Base-by-base conservation (phyloP, 2,329 filamentous ascomycete species). In the Ascochyta pisi region DNA sequence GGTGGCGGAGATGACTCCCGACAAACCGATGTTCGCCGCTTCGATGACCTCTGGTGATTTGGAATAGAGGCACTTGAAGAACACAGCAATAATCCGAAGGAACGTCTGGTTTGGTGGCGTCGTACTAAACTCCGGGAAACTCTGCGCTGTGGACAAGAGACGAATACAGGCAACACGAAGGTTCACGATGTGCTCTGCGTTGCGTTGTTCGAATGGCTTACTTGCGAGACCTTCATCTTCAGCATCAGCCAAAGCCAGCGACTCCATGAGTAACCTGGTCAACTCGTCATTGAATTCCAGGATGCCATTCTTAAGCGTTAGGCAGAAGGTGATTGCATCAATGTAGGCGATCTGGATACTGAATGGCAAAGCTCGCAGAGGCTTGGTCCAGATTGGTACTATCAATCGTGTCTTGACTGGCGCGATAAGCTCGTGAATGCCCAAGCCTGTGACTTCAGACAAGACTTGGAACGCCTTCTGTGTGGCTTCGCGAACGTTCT, bases 331-430 rank as follows among this genome's bases (percentile, higher is more conserved):
- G 71, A 99, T 92, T 1, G 95, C 95, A 73, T 99, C 96, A 65
- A 99, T 97, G 71, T 96, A 98, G 4, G 95, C 96, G 64, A 99
- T 99, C 78, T 99, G 96, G 3, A 92, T 94, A 5, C 91, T 84
- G 71, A 99, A 99, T 0, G 95, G 95, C 58, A 99, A 80, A 0
- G 95, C 96, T 58, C 95, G 86, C 19, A 99, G 78, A 13, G 95
- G 95, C 74, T 99, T 99, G 64, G 91, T 91, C 79, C 95, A 99
- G 43, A 99, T 97, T 0, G 93, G 92, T 57, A 88, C 84, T n/a
- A 98, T 81, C 33, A 98, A 84, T 29, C 92, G 85, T 56, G 98
- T 93, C 76, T 95, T 96, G 67, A 96, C 91, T 0, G 93, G 93
- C 62, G 90, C 87, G 35, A 99, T 85, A 35, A 99, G 81, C 75